Evolutionary conservation across 2,329 filamentous ascomycete species (phyloP).

Genomic region (Chaetomium strumarium): DNA sequence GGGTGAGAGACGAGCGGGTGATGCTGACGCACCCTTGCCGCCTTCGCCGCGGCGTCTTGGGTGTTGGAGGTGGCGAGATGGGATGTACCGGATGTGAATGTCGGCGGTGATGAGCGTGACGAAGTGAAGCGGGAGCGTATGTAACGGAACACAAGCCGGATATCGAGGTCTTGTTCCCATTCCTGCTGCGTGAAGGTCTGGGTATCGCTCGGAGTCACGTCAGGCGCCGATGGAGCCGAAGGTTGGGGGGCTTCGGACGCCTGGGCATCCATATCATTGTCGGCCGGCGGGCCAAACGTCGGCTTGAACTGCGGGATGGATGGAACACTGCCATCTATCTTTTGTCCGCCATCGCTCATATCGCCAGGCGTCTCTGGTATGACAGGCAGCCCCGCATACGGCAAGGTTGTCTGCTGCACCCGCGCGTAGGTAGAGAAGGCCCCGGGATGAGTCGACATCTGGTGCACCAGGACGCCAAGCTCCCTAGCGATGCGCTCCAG

Average conservation of each 20-base stretch:
- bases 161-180: constrained; percentile 89
- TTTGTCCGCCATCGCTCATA: constrained; percentile 27
- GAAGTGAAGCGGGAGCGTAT: constrained; percentile 69
- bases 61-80: constrained; percentile 45
- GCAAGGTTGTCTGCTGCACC: constrained; percentile 57
- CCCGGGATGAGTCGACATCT: constrained; percentile 73
- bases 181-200: constrained; percentile 62
- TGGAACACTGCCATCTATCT: constrained; percentile 20
- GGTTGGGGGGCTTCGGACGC: constrained; percentile 13
- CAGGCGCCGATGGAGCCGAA: constrained; percentile 9
- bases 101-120: constrained; percentile 39
- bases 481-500: constrained; percentile 82
- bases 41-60: constrained; percentile 67
- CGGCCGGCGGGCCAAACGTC: constrained; percentile 39
- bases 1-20: constrained; percentile 71
- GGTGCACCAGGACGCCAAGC: constrained; percentile 75
- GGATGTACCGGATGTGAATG: constrained; percentile 39
- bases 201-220: constrained; percentile 7
- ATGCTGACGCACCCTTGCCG: constrained; percentile 78
- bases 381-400: constrained; percentile 72
- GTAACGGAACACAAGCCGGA: constrained; percentile 87
- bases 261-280: constrained; percentile 30
- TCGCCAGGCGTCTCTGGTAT: constrained; percentile 48
- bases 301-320: constrained; percentile 46
- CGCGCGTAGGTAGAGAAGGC: constrained; percentile 78